phyloP scores from a whole-genome alignment of 225 moss, liverwort and hornwort genomes.

The Physcomitrellopsis africana region DNA sequence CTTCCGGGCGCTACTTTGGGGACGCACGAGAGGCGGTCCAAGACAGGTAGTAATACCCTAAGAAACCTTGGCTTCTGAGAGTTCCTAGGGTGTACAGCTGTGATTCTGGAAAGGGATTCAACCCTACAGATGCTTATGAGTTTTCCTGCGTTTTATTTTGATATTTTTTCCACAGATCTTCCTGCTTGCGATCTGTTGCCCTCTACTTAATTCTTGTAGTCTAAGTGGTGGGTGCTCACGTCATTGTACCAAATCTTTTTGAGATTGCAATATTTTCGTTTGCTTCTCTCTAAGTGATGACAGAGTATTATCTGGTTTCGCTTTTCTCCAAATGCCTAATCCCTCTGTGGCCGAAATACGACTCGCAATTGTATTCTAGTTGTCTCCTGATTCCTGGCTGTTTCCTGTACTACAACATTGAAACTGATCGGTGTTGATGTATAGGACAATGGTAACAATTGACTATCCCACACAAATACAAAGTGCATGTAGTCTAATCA shows the following conservation, averaged over 20 bases:
- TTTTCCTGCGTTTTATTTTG: not conserved
- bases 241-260: not conserved
- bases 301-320: not conserved
- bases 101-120: conserved; percentile 37
- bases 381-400: too few relatives aligned
- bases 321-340: not conserved
- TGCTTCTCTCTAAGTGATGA: not conserved
- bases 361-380: too few relatives aligned
- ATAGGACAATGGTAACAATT: too few relatives aligned
- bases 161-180: not conserved
- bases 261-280: conserved; percentile 12
- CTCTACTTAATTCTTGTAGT: not conserved
- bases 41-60: too few relatives aligned
- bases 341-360: too few relatives aligned
- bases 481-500: too few relatives aligned
- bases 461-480: too few relatives aligned
- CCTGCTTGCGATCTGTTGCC: not conserved
- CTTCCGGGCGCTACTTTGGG: not conserved
- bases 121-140: conserved; percentile 27
- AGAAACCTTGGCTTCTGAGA: too few relatives aligned
- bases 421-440: too few relatives aligned
- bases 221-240: not conserved
- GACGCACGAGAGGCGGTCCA: too few relatives aligned
- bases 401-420: too few relatives aligned
- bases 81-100: too few relatives aligned